phyloP scores from a whole-genome alignment of 1,139 yeast genomes.

The Candida freyschussii region DNA sequence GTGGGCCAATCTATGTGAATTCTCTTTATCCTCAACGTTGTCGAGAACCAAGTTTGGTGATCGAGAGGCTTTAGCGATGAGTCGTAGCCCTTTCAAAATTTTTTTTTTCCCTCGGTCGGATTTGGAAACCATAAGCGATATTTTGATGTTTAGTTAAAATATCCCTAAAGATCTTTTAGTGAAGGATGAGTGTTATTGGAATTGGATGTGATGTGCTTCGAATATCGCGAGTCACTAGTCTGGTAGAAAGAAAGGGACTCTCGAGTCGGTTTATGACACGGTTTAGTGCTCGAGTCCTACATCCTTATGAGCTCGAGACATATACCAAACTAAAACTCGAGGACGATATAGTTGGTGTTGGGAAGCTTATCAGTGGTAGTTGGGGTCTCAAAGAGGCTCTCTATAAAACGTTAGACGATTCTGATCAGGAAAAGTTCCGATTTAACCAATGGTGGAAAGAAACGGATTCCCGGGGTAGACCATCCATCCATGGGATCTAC shows the following conservation, averaged over 20 bases:
- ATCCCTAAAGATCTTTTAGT: no score
- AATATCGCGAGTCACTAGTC: slow-evolving; percentile 42
- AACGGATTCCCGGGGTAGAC: slow-evolving; percentile 37
- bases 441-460: slow-evolving; percentile 60
- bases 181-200: slow-evolving; percentile 34
- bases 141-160: no score
- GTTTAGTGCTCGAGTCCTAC: slow-evolving; percentile 46
- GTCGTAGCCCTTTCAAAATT: no score
- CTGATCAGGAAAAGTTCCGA: slow-evolving; percentile 46
- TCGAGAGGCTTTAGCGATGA: no score
- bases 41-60: no score
- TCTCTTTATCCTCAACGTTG: no score
- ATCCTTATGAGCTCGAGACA: slow-evolving; percentile 42
- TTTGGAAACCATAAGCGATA: no score
- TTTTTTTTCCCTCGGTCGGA: no score
- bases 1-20: no score
- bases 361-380: slow-evolving; percentile 46
- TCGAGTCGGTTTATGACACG: slow-evolving; percentile 32
- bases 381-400: slow-evolving; percentile 82
- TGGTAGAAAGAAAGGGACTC: slow-evolving; percentile 34
- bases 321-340: slow-evolving; percentile 26
- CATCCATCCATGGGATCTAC: slow-evolving; percentile 34
- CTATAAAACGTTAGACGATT: slow-evolving; percentile 51
- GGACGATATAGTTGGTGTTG: slow-evolving; percentile 27
- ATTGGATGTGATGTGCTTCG: slow-evolving; percentile 62